Percentiles rank a stretch among this genome's conserved stretches.
phyloP scores from a whole-genome alignment of 306 rosid species.

The Sphenostylis stenocarpa region DNA sequence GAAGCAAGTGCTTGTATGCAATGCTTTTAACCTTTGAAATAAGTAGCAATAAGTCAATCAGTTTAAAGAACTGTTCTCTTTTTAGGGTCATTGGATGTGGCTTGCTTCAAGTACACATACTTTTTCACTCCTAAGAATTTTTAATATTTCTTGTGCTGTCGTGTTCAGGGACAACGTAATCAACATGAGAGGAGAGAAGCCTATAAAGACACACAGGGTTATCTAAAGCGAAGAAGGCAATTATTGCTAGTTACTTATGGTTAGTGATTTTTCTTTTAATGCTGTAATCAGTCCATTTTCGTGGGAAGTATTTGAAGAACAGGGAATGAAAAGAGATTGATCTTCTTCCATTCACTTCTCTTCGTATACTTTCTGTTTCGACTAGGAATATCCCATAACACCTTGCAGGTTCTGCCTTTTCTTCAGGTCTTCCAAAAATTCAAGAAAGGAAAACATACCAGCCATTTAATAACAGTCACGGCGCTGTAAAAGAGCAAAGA shows the following conservation, averaged over 20 bases:
- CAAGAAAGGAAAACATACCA: constrained; percentile 44
- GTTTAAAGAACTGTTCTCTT: constrained; percentile 2
- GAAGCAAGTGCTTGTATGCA: constrained; percentile 15
- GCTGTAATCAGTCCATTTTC: constrained; percentile 23
- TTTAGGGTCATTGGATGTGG: neutral
- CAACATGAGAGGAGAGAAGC: constrained; percentile 41
- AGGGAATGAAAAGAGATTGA: neutral
- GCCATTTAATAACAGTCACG: constrained; percentile 45
- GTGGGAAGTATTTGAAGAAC: constrained; percentile 9
- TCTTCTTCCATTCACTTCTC: constrained; percentile 21
- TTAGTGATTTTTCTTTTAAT: constrained; percentile 14
- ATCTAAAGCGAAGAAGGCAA: constrained; percentile 50
- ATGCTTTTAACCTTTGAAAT: constrained; percentile 12
- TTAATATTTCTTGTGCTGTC: constrained; percentile 28
- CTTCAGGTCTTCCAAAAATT: constrained; percentile 41
- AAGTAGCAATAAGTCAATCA: constrained; percentile 21
- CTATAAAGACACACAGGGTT: constrained; percentile 31
- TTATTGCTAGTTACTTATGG: constrained; percentile 16
- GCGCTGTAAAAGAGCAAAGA: constrained; percentile 35
- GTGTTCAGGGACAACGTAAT: constrained; percentile 49
- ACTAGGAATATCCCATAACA: constrained; percentile 23
- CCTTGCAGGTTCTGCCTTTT: constrained; percentile 36
- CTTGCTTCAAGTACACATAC: neutral
- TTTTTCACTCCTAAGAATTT: constrained; percentile 26
- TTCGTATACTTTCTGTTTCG: constrained; percentile 14